Evolutionary conservation across 169 alveolate genomes (phyloP).

Genomic region (Plasmodium gonderi): DNA sequence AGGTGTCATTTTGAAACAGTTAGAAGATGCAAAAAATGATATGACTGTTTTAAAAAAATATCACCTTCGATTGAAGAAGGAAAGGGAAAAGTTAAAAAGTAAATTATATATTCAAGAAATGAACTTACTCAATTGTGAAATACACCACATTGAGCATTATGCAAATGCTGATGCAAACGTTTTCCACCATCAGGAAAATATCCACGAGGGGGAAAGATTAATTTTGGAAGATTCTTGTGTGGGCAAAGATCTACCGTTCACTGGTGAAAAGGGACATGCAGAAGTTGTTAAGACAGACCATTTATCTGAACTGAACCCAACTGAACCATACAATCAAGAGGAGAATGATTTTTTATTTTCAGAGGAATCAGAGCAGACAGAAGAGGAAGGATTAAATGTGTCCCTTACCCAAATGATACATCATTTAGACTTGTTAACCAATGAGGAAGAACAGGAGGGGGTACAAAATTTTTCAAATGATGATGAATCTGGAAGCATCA

Average conservation of each 20-base stretch:
- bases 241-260: no score
- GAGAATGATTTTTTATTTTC: constrained; percentile 17
- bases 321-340: background rate
- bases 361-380: constrained; percentile 39
- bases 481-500: background rate
- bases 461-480: background rate
- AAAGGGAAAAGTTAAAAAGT: constrained; percentile 23
- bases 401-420: background rate
- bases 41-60: constrained; percentile 7
- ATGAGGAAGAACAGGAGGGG: background rate
- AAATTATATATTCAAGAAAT: constrained; percentile 21
- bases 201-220: no score
- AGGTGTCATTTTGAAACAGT: background rate
- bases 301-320: no score
- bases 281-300: no score
- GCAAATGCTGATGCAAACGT: no score
- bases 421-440: background rate
- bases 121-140: constrained; percentile 38
- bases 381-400: background rate
- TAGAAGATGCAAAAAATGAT: constrained; percentile 30
- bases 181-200: no score
- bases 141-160: background rate
- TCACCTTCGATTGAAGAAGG: constrained; percentile 10
- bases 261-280: no score
- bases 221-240: no score